phyloP scores from a whole-genome alignment of 768 basidiomycete species.

The Cyclocybe aegerita region DNA sequence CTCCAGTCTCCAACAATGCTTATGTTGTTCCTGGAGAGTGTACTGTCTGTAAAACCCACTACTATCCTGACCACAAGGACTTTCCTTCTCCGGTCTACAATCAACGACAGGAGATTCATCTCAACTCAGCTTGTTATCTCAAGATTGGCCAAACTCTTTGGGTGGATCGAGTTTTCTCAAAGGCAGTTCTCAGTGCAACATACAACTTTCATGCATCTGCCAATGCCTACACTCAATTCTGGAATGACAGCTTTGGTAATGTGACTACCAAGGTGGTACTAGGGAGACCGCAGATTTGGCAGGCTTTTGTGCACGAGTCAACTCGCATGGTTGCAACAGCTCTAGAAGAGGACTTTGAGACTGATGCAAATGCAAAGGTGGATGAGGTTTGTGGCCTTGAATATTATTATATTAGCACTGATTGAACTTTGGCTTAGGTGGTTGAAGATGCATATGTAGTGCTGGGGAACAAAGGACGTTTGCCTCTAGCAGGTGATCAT shows the following conservation, averaged over 20 bases:
- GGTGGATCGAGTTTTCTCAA: conserved; percentile 14
- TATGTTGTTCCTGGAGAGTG: conserved; percentile 7
- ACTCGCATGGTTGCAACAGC: too few species aligned
- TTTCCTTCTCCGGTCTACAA: background rate
- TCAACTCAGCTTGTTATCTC: conserved; percentile 14
- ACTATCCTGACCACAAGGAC: conserved; percentile 13
- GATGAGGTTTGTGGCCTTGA: too few species aligned
- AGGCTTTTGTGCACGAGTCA: conserved; percentile 17
- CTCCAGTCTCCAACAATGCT: conserved; percentile 1
- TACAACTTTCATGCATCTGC: conserved; percentile 22
- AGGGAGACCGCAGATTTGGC: conserved; percentile 9
- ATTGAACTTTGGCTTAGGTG: too few species aligned
- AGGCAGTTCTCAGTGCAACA: conserved; percentile 16
- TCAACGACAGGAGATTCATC: background rate
- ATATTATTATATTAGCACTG: too few species aligned
- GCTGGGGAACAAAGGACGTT: too few species aligned
- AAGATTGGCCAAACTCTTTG: conserved; percentile 14
- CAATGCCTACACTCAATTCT: conserved; percentile 16
- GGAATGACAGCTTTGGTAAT: conserved; percentile 12
- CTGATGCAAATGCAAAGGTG: too few species aligned
- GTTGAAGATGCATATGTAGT: too few species aligned
- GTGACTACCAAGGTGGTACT: background rate
- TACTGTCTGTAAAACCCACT: conserved; percentile 5
- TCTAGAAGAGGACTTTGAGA: too few species aligned
- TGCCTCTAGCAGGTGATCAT: too few species aligned